Evolutionary conservation across 495 filamentous ascomycete species (phyloP), one percentile per base, ranked within the genome.

Genomic region (Talaromyces liani): DNA sequence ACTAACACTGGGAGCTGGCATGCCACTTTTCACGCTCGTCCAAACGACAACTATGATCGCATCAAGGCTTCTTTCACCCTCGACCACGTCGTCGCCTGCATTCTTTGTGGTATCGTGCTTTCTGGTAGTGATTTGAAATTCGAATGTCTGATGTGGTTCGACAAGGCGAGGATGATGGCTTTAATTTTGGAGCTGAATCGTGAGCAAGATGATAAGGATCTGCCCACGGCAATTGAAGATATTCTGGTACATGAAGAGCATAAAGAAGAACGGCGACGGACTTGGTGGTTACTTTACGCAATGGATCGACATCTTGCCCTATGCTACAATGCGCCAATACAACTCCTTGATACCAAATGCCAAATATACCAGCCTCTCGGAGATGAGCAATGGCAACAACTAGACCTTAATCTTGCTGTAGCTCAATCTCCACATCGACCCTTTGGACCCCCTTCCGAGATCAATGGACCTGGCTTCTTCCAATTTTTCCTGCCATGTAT

Each of bases 121-220:
- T 51, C 47, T 51, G 47, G 47, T 18, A 51, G 47, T 22, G 47
- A 51, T 22, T 51, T 51, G 47, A 51, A 51, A 51, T 51, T 51
- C 20, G 47, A 51, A 18, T 51, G 47, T 51, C 47, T 51, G 5
- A 51, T 51, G 47, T 51, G 47, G 47, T 51, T 51, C 47, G 47
- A 51, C 47, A 51, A 51, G 47, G 47, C 47, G n/a, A n/a, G 47
- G n/a, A 51, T 51, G 47, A 51, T 51, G 47, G 47, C 47, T 51
- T 51, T 51, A 8, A 51, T 51, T 51, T 18, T 51, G 47, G 47
- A 51, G 47, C 47, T 51, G 47, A 51, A 51, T 22, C 47, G 47
- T 18, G 47, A 51, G 47, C 47, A 18, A 6, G 47, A 51, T 3
- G 47, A 51, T 51, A n/a, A 51, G 47, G 47, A 51, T 18, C 6